Base-by-base conservation (phyloP, 129 eudicot genomes). In the Sambucus nigra region DNA sequence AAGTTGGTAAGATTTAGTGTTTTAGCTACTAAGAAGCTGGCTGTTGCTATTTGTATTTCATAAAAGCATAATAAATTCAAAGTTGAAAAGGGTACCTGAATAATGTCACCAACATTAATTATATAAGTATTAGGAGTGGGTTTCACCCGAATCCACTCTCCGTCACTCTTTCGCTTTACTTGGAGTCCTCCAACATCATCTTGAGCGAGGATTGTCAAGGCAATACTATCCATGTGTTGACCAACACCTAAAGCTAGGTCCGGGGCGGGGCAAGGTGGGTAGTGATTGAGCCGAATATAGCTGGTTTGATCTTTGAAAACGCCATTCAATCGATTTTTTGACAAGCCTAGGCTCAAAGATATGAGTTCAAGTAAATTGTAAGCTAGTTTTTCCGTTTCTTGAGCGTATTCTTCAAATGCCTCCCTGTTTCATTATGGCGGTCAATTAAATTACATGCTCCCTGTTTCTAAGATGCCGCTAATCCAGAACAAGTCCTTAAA, bases 111-210 rank as follows among this genome's bases (percentile, higher is more conserved):
- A 6, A 86, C 77, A 56, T 81, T 86, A 72, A 86, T 48, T 22
- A 86, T 78, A 35, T 60, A 81, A 24, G 92, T 76, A 64, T 73
- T 60, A 0, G 77, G 79, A 25, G 69, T 75, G 40, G 95, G 92
- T 42, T 72, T 72, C 12, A 86, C 95, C 15, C 32, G 81, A 58
- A 81, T 60, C 95, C 95, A 86, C 57, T 66, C 78, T 39, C 81
- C 91, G 61, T 81, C 92, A 0, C 54, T 40, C 64, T 77, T 81
- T 1, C 87, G 65, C 67, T 78, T 81, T n/a, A 78, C 86, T 72
- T 81, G 70, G 1, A 86, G 58, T 27, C 92, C 95, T 29, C 92
- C 84, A 12, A 86, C 93, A 4, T 79, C 80, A 11, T 86, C 93
- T 57, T 78, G 95, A 55, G 87, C 76, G 39, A 86, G 63, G 27